Conservation (phyloP, 2,329 filamentous ascomycete species). For the Venturiaceae sp. region DNA sequence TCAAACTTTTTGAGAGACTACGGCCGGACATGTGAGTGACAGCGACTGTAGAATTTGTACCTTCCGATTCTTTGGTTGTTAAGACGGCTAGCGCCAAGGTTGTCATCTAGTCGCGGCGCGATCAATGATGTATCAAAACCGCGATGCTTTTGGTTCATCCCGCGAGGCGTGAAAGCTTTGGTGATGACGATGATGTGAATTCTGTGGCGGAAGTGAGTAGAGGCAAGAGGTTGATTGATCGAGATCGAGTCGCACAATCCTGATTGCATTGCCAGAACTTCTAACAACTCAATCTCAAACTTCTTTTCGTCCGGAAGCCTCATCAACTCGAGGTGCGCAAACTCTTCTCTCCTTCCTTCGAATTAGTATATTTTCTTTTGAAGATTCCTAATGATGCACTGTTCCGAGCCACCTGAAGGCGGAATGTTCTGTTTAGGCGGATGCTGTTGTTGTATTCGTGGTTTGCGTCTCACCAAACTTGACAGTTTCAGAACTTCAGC, state of each 20-base stretch:
- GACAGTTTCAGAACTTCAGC: no score
- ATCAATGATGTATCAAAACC: neutral
- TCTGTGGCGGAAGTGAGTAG: neutral
- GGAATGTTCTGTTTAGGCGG: no score
- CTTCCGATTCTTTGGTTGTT: no score
- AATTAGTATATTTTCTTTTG: no score
- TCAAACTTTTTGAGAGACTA: neutral
- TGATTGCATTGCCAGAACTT: neutral
- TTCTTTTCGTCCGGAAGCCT: neutral
- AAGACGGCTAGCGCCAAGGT: neutral
- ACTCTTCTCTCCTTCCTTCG: neutral
- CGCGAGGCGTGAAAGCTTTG: neutral
- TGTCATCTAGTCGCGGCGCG: neutral
- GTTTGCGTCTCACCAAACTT: no score
- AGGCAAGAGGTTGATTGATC: neutral
- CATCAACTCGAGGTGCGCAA: neutral
- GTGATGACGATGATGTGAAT: neutral
- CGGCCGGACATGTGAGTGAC: neutral
- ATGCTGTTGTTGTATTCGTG: no score
- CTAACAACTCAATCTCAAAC: neutral
- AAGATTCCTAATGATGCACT: no score
- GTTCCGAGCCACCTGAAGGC: no score
- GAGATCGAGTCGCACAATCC: neutral
- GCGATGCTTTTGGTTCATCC: neutral
- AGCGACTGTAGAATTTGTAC: no score